phyloP scores from a whole-genome alignment of 495 filamentous ascomycete genomes.

The Choiromyces venosus region DNA sequence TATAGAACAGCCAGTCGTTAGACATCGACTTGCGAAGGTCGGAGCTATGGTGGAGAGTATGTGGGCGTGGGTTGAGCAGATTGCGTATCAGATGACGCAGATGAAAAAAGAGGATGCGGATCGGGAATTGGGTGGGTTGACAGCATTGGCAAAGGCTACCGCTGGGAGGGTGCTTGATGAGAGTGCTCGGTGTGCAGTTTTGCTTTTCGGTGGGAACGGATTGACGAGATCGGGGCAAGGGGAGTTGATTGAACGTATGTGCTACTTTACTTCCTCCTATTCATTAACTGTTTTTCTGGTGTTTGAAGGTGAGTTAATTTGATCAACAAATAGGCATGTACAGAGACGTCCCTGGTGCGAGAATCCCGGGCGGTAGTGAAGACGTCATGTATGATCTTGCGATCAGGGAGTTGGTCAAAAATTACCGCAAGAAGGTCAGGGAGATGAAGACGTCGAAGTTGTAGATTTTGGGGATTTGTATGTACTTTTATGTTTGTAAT shows the following conservation, averaged over 20 bases:
- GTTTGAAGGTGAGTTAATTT: not conserved
- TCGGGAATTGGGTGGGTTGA: conserved; percentile 61
- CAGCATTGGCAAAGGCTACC: conserved; percentile 65
- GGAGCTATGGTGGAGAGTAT: conserved; percentile 64
- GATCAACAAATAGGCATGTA: conserved; percentile 55
- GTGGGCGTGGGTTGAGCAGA: conserved; percentile 70
- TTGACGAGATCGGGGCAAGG: conserved; percentile 64
- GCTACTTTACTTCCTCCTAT: conserved; percentile 44
- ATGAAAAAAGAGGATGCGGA: conserved; percentile 60
- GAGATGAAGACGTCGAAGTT: conserved; percentile 45
- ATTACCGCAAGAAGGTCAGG: conserved; percentile 60
- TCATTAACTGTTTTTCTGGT: conserved; percentile 15
- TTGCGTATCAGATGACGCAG: conserved; percentile 63
- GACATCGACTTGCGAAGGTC: conserved; percentile 64
- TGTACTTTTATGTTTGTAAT: not conserved
- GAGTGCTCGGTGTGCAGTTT: conserved; percentile 61
- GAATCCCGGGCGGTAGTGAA: conserved; percentile 67
- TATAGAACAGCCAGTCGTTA: conserved; percentile 67
- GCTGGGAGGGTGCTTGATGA: conserved; percentile 63
- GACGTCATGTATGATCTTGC: conserved; percentile 70
- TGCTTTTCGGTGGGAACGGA: conserved; percentile 69
- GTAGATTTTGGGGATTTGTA: conserved; percentile 4
- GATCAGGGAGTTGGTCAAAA: conserved; percentile 66
- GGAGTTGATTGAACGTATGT: conserved; percentile 58
- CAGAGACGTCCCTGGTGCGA: conserved; percentile 57